phyloP scores from a whole-genome alignment of 1,284 basidiomycete species.

The Tremellales sp. region DNA sequence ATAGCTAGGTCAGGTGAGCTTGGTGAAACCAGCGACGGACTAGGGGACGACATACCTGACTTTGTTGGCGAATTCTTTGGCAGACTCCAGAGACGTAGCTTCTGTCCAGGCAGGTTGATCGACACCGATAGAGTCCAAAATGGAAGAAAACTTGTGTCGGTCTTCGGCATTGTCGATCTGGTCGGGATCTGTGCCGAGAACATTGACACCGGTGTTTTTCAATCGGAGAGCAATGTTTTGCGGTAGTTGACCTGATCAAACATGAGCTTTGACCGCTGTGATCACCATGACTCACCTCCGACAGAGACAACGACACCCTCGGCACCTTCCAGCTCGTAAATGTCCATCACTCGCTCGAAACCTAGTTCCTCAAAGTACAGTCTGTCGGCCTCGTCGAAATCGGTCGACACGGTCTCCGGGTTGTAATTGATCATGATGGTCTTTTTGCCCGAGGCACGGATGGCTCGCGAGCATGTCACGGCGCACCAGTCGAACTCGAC shows the following conservation, averaged over 20 bases:
- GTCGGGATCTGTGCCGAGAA: slow-evolving; percentile 91
- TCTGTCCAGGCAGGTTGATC: slow-evolving; percentile 98
- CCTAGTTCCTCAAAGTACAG: slow-evolving; percentile 99
- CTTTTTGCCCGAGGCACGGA: slow-evolving; percentile 85
- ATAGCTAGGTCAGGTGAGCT: slow-evolving; percentile 56
- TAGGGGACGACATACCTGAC: slow-evolving; percentile 59
- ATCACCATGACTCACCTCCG: slow-evolving; percentile 61
- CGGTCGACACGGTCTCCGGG: slow-evolving; percentile 98
- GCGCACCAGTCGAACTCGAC: slow-evolving; percentile 99
- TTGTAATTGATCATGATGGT: slow-evolving; percentile 99
- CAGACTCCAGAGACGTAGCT: slow-evolving; percentile 80
- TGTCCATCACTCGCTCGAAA: slow-evolving; percentile 98
- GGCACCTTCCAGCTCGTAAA: slow-evolving; percentile 93
- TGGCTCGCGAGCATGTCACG: slow-evolving; percentile 89
- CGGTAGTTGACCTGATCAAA: slow-evolving; percentile 71
- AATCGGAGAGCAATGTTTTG: slow-evolving; percentile 98
- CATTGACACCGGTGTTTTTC: slow-evolving; percentile 84
- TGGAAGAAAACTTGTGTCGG: slow-evolving; percentile 97
- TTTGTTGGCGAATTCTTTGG: slow-evolving; percentile 83
- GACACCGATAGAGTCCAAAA: slow-evolving; percentile 90
- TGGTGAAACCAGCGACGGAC: slow-evolving; percentile 9
- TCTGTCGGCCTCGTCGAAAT: slow-evolving; percentile 98
- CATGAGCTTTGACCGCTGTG: neutral
- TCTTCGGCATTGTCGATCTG: slow-evolving; percentile 98
- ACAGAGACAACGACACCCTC: slow-evolving; percentile 94